Percentiles rank a stretch among this genome's conserved stretches.
Evolutionary conservation across 2,329 filamentous ascomycete genomes (phyloP).

Genomic region (Nemania serpens): DNA sequence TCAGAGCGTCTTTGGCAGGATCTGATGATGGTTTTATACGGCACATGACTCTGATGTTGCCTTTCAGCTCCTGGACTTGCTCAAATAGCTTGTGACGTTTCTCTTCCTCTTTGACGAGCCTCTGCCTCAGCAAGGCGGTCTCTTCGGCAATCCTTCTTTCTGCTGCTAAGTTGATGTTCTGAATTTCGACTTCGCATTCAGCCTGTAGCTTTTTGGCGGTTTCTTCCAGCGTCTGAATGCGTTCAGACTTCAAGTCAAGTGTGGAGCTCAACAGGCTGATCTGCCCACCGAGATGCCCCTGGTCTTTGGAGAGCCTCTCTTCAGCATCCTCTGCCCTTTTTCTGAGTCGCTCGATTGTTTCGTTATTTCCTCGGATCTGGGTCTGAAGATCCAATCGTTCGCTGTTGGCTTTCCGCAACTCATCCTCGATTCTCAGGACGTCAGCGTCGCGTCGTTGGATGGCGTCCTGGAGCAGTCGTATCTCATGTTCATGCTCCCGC

Average conservation of each 20-base stretch:
- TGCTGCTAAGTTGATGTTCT: slow-evolving; percentile 81
- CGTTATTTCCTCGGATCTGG: slow-evolving; percentile 36
- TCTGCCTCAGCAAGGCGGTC: slow-evolving; percentile 69
- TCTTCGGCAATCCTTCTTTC: slow-evolving; percentile 72
- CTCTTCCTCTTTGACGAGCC: slow-evolving; percentile 89
- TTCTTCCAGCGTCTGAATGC: slow-evolving; percentile 37
- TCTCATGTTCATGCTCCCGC: slow-evolving; percentile 51
- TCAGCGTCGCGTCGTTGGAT: slow-evolving; percentile 61
- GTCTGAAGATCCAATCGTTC: slow-evolving; percentile 32
- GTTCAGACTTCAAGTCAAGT: slow-evolving; percentile 36
- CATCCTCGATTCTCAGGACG: slow-evolving; percentile 53
- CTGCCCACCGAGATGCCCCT: slow-evolving; percentile 39
- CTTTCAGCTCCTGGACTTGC: slow-evolving; percentile 95
- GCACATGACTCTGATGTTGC: slow-evolving; percentile 98
- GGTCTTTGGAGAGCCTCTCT: slow-evolving; percentile 39
- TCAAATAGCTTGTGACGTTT: slow-evolving; percentile 92
- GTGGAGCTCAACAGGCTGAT: slow-evolving; percentile 37
- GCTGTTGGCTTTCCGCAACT: slow-evolving; percentile 41
- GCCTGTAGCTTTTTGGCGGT: slow-evolving; percentile 32
- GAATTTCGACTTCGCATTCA: slow-evolving; percentile 33
- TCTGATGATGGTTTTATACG: slow-evolving; percentile 79
- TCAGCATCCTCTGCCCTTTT: slow-evolving; percentile 39
- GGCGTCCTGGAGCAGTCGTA: slow-evolving; percentile 46
- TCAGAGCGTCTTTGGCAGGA: slow-evolving; percentile 64
- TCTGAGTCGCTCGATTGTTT: slow-evolving; percentile 38